These are phyloP conservation scores for Mallotus repandus DNA, from an alignment of 441 rosid genomes.

Conservation along the genomic window DNA sequence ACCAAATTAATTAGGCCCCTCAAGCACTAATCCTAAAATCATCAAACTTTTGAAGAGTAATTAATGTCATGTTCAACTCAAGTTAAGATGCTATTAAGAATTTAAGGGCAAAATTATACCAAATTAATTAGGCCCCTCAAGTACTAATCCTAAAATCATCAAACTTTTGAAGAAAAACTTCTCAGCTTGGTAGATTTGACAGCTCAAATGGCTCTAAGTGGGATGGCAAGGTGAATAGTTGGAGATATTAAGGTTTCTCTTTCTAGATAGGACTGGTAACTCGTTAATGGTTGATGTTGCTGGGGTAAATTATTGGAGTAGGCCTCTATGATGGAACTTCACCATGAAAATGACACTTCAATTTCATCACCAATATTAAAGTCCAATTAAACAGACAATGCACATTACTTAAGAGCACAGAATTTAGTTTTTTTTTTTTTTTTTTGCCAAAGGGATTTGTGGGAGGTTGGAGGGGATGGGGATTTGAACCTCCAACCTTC, in stretches of 20 bases:
- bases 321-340: not conserved
- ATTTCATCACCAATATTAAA: no score
- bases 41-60: no score
- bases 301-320: not conserved
- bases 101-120: not conserved
- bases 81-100: not conserved
- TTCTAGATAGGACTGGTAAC: not conserved
- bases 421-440: no score
- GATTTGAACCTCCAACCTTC: no score
- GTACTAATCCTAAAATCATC: not conserved
- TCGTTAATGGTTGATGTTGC: not conserved
- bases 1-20: not conserved
- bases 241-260: no score
- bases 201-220: not conserved
- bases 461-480: no score
- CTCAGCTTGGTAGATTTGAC: not conserved
- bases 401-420: no score
- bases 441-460: no score
- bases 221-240: not conserved
- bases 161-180: not conserved
- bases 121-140: not conserved
- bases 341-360: no score
- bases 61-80: not conserved
- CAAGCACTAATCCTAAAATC: not conserved
- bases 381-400: no score